Evolutionary conservation across 2,329 filamentous ascomycete genomes (phyloP).

Genomic region (Fusarium sp.): DNA sequence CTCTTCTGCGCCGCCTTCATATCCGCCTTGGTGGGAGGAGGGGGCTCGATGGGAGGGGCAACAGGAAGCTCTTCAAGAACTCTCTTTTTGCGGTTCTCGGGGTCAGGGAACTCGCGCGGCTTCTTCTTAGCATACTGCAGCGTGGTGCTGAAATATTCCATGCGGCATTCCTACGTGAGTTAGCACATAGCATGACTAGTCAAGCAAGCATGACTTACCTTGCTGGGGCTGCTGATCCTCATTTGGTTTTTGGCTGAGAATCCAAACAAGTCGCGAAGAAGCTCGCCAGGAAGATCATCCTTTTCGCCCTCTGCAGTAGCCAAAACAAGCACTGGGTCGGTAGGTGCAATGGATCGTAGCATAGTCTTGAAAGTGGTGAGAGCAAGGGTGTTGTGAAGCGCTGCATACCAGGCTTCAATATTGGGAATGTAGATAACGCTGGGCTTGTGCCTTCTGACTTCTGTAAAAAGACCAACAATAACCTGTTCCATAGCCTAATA

Average conservation of each 20-base stretch:
- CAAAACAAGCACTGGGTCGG: slow-evolving; percentile 87
- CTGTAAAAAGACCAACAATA: slow-evolving; percentile 88
- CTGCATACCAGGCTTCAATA: slow-evolving; percentile 85
- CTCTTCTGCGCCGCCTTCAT: slow-evolving; percentile 81
- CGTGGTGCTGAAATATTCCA: slow-evolving; percentile 82
- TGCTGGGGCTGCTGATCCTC: slow-evolving; percentile 73
- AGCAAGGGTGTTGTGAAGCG: slow-evolving; percentile 69
- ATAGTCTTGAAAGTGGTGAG: slow-evolving; percentile 87
- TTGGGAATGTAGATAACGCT: slow-evolving; percentile 95
- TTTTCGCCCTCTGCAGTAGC: slow-evolving; percentile 81
- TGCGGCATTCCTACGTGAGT: slow-evolving; percentile 65
- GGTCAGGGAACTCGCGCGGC: slow-evolving; percentile 88
- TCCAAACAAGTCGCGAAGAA: slow-evolving; percentile 84
- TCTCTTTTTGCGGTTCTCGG: slow-evolving; percentile 85
- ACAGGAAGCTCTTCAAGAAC: slow-evolving; percentile 80
- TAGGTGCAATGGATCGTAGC: slow-evolving; percentile 84
- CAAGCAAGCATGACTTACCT: slow-evolving; percentile 57
- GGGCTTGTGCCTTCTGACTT: slow-evolving; percentile 93
- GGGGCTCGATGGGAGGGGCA: slow-evolving; percentile 77
- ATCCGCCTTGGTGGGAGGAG: slow-evolving; percentile 79
- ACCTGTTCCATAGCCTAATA: slow-evolving; percentile 80
- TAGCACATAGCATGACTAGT: not conserved
- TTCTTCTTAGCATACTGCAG: slow-evolving; percentile 81
- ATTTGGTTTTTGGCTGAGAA: slow-evolving; percentile 84
- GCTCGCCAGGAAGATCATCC: slow-evolving; percentile 68